Evolutionary conservation across 2,329 filamentous ascomycete genomes (phyloP).

Genomic region (Hypoxylon sp.): DNA sequence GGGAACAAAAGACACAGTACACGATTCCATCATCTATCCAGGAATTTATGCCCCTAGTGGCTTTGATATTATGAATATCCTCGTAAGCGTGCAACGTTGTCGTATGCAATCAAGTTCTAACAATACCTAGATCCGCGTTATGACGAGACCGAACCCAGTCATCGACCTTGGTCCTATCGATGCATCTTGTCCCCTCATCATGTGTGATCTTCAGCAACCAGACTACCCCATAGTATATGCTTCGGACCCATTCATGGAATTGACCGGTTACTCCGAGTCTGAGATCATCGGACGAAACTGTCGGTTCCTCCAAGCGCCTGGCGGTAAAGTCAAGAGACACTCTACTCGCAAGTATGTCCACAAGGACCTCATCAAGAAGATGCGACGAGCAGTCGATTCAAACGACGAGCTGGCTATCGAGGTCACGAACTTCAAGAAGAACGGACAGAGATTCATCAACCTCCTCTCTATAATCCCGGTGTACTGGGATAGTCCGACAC

Average conservation of each 20-base stretch:
- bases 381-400: slow-evolving; percentile 63
- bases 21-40: slow-evolving; percentile 68
- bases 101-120: background rate
- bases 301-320: slow-evolving; percentile 85
- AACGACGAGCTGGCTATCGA: slow-evolving; percentile 64
- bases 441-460: slow-evolving; percentile 85
- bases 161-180: slow-evolving; percentile 88
- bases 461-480: slow-evolving; percentile 89
- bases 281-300: slow-evolving; percentile 87
- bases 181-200: slow-evolving; percentile 84
- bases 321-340: slow-evolving; percentile 73
- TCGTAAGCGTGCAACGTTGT: slow-evolving; percentile 59
- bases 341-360: slow-evolving; percentile 76
- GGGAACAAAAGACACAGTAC: slow-evolving; percentile 42
- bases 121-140: slow-evolving; percentile 69
- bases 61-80: slow-evolving; percentile 69
- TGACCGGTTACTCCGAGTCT: slow-evolving; percentile 82
- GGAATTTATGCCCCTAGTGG: slow-evolving; percentile 70
- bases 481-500: slow-evolving; percentile 73
- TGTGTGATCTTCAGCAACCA: slow-evolving; percentile 82
- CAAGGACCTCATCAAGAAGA: slow-evolving; percentile 71
- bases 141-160: slow-evolving; percentile 78
- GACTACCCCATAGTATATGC: slow-evolving; percentile 88
- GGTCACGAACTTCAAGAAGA: slow-evolving; percentile 85
- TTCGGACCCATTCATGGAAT: slow-evolving; percentile 81